Base-by-base conservation (phyloP, 2,329 filamentous ascomycete genomes). In the Penicillium freii region DNA sequence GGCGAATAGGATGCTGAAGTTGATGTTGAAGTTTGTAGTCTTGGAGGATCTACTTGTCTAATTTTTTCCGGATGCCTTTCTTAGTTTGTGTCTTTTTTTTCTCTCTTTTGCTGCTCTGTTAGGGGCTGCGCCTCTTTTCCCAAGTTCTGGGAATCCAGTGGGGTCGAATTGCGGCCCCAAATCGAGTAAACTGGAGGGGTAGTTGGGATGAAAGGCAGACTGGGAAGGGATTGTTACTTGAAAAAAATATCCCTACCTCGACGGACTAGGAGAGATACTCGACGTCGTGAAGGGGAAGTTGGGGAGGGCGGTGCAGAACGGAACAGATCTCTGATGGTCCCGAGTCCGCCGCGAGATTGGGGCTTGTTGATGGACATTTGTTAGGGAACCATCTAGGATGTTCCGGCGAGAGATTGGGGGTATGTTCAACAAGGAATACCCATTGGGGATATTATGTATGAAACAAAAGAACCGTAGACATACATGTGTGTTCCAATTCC, bases 301-400 rank as follows among this genome's bases (percentile, higher is more conserved):
- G 39, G 21, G 57, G 69, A 66, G 34, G 65, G 58, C 27, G 64
- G 57, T 57, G 58, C 55, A 61, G 70, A 71, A 52, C 66, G 66
- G 62, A 73, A 73, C 45, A 73, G 63, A 58, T 70, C 68, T 62
- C 67, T 66, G 54, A 75, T 62, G 54, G 66, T 61, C 53, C 68
- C 69, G 62, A 71, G 62, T 63, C 69, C 70, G 65, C 67, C 62
- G 62, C 67, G 66, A 60, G 66, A 51, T 62, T 66, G 67, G 62
- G 65, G 59, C 60, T 74, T 69, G 58, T 74, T 71, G 62, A 69
- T 62, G 64, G 69, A 71, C 70, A 75, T 74, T 62, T 67, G 66
- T 66, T 70, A 70, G 59, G 61, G 59, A 61, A 65, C 68, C 70
- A 71, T 72, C 62, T 62, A 67, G 64, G 50, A 43, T 33, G 39